Base-by-base conservation (phyloP, 208 protist species). In the Crithidia sp. region DNA sequence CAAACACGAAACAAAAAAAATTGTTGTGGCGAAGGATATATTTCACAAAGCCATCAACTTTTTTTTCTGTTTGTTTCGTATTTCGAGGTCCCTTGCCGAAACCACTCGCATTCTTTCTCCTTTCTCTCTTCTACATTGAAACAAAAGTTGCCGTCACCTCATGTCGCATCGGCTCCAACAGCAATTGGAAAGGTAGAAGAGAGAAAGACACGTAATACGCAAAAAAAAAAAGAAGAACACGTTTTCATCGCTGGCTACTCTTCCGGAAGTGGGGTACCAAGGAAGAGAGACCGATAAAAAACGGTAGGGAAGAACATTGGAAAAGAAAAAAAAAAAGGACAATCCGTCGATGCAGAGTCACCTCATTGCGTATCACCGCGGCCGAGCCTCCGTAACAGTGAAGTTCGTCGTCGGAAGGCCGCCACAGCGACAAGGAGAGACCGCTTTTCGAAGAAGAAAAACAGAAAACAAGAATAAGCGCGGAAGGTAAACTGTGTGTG, bases 351-450 rank as follows among this genome's bases (percentile, higher is more conserved):
- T n/a, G n/a, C 36, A 60, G 17, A 28, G 39, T 60, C 17, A 49
- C 3, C 10, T 10, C 41, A 44, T 64, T 74, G 49, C 47, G 7
- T 47, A 45, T 66, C 62, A 36, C 62, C 62, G 64, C 49, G 6
- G 36, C 64, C 28, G 52, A 59, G 14, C 64, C 36, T 69, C 64
- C 64, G 64, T 49, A 69, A 69, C 64, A 69, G 8, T 47, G 43
- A 52, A n/a, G 40, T 59, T 59, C 12, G 64, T 69, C 57, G 64
- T 59, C 64, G 64, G 52, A 69, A 69, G 64, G 64, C 64, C 37
- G 12, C 59, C 52, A 40, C 64, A 40, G 17, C 64, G 16, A 59
- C 64, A 69, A 36, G 36, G 40, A 44, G 37, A 17, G 28, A 67
- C 37, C 41, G 12, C 44, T 44, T 19, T 12, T 40, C 57, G 7